Evolutionary conservation across 306 rosid genomes (phyloP), one percentile per base, ranked within the genome.

Genomic region (Abrus pulchellus): DNA sequence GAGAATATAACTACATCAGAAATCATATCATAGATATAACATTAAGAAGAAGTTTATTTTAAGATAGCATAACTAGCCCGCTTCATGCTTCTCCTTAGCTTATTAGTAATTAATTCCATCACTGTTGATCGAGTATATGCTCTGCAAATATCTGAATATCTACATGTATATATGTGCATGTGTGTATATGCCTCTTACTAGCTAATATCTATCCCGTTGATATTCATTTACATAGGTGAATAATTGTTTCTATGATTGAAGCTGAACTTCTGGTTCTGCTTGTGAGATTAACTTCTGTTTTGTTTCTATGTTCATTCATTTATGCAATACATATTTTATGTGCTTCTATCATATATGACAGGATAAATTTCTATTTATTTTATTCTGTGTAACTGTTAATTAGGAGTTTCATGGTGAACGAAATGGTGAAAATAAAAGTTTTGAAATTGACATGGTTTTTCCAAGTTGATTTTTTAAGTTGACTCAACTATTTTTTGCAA

Each of bases 11-110:
- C 34, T 32, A 49, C 13, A 44, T 32, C 57, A 48, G 29, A 49
- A 47, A 49, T 49, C 43, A 48, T 13, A 7, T 0, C 6, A 36
- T 13, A 36, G 29, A 63, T 32, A 13, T 29, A 45, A 45, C 41
- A 8, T 29, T 68, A 68, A 47, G 20, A 45, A 67, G 57, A 68
- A 65, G 14, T 14, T 41, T 40, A 65, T 65, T 65, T 65, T 36
- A 36, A 45, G n/a, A 47, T 29, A 68, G 9, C 56, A 0, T 47
- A 28, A 11, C 36, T 7, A 45, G 27, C 11, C 27, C 47, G 74
- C 57, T 67, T 67, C 38, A 10, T 67, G 55, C 29, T 68, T 45
- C 27, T 8, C 36, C 20, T 48, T 68, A 68, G 7, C 44, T 30
- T 68, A 45, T 45, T 11, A 29, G 9, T 12, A 68, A 47, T 68